Evolutionary conservation across 1,284 basidiomycete genomes (phyloP).

Genomic region (Heimioporus punctisporus): DNA sequence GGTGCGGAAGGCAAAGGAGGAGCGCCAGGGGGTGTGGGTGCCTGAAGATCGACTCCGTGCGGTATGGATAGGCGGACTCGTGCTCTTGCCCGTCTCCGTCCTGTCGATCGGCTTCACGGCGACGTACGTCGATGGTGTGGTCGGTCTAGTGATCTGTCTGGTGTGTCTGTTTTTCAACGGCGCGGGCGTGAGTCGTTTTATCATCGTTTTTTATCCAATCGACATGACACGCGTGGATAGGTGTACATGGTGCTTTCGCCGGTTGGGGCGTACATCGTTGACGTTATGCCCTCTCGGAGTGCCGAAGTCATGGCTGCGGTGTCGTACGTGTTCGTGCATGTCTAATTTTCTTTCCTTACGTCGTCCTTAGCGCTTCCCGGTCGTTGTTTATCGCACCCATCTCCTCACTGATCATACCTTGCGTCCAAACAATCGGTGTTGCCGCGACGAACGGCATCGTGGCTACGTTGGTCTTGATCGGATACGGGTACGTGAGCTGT

Average conservation of each 20-base stretch:
- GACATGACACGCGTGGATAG: conserved; percentile 19
- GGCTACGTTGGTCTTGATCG: conserved; percentile 43
- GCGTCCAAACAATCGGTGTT: conserved; percentile 55
- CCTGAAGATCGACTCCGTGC: conserved; percentile 66
- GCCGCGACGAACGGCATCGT: conserved; percentile 51
- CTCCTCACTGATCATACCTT: conserved; percentile 33
- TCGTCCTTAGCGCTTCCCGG: conserved; percentile 45
- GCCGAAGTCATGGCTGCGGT: conserved; percentile 53
- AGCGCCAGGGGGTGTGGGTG: conserved; percentile 50
- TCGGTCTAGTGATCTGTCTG: conserved; percentile 43
- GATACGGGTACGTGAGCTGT: conserved; percentile 41
- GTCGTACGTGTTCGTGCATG: conserved; percentile 35
- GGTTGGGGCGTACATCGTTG: conserved; percentile 57
- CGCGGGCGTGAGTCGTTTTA: conserved; percentile 40
- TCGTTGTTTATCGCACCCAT: conserved; percentile 34
- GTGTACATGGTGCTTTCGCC: conserved; percentile 52
- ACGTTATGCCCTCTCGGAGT: conserved; percentile 52
- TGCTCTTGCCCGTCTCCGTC: conserved; percentile 43
- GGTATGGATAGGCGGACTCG: conserved; percentile 43
- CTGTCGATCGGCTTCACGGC: conserved; percentile 20
- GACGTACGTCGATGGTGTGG: conserved; percentile 38
- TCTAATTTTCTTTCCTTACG: no score
- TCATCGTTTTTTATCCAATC: no score
- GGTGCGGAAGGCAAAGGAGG: conserved; percentile 46
- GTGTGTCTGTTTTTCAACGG: conserved; percentile 51